These are phyloP conservation scores for Metarhizium anisopliae DNA, from an alignment of 2,329 filamentous ascomycete genomes.

Conservation along the genomic window DNA sequence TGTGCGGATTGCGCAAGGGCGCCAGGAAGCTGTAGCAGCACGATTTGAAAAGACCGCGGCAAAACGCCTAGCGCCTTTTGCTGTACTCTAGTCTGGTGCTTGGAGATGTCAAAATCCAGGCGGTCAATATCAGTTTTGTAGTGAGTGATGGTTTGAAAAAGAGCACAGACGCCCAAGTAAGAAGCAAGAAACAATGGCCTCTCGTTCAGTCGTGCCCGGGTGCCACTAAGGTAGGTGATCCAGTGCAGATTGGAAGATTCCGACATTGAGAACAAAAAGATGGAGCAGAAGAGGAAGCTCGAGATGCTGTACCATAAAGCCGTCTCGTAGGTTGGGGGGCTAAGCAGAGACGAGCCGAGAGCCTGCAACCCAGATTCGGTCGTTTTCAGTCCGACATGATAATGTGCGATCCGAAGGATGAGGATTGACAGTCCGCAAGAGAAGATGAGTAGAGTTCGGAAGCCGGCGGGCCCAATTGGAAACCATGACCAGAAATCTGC, in stretches of 20 bases:
- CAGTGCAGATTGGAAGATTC: conserved; percentile 55
- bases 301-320: conserved; percentile 69
- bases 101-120: conserved; percentile 32
- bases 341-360: conserved; percentile 48
- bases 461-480: conserved; percentile 64
- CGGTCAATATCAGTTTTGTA: conserved; percentile 66
- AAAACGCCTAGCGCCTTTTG: conserved; percentile 15
- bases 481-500: conserved; percentile 81
- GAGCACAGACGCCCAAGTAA: conserved; percentile 58
- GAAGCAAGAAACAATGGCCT: conserved; percentile 71
- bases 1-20: conserved; percentile 29
- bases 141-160: conserved; percentile 62
- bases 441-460: conserved; percentile 69
- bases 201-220: conserved; percentile 75
- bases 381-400: conserved; percentile 66
- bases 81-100: conserved; percentile 11
- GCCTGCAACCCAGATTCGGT: conserved; percentile 59
- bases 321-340: conserved; percentile 57
- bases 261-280: conserved; percentile 67
- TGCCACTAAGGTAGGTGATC: conserved; percentile 62
- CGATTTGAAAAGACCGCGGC: conserved; percentile 23
- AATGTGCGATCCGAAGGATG: conserved; percentile 75
- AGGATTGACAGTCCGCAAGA: conserved; percentile 68
- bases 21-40: conserved; percentile 29
- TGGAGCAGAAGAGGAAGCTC: conserved; percentile 68